A percentile compares a stretch with the other conserved stretches of the same genome.
phyloP scores from a whole-genome alignment of 2,329 filamentous ascomycete species.

The Trichoderma sp. region DNA sequence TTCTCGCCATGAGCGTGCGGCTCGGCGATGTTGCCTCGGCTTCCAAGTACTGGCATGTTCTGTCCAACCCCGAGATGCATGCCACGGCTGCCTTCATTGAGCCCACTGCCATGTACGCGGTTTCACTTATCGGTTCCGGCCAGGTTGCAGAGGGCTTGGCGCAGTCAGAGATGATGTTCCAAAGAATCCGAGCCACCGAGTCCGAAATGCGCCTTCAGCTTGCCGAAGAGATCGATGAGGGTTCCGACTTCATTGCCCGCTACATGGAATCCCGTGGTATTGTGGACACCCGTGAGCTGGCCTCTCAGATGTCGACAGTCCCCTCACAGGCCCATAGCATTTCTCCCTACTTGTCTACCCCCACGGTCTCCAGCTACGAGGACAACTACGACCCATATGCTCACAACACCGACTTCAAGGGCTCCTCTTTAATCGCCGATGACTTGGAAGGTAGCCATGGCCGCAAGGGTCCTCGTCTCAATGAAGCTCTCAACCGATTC shows the following conservation, averaged over 20 bases:
- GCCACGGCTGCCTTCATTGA: constrained; percentile 71
- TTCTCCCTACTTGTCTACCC: constrained; percentile 54
- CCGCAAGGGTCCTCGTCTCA: constrained; percentile 68
- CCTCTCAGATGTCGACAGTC: constrained; percentile 46
- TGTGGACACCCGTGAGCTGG: constrained; percentile 51
- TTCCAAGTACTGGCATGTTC: constrained; percentile 74
- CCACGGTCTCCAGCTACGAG: constrained; percentile 62
- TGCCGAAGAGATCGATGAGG: constrained; percentile 82
- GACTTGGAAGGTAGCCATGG: constrained; percentile 78
- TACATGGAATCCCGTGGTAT: constrained; percentile 59
- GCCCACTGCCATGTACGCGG: constrained; percentile 84
- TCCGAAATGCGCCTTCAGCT: constrained; percentile 52
- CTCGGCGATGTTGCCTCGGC: constrained; percentile 75
- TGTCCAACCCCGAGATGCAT: constrained; percentile 61
- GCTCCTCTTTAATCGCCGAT: constrained; percentile 85
- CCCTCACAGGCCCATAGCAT: constrained; percentile 41
- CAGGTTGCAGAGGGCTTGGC: constrained; percentile 77
- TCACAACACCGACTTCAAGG: constrained; percentile 87
- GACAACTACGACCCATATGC: constrained; percentile 91
- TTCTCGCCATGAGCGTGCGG: constrained; percentile 84
- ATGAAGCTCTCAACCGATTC: constrained; percentile 78
- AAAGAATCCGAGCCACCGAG: constrained; percentile 67
- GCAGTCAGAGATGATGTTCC: constrained; percentile 82
- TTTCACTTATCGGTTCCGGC: constrained; percentile 82
- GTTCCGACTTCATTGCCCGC: constrained; percentile 63